A percentile compares a stretch with the other conserved stretches of the same genome.
Evolutionary conservation across 2,329 filamentous ascomycete genomes (phyloP).

Genomic region (Ophiognomonia clavigignenti-juglandacearum): DNA sequence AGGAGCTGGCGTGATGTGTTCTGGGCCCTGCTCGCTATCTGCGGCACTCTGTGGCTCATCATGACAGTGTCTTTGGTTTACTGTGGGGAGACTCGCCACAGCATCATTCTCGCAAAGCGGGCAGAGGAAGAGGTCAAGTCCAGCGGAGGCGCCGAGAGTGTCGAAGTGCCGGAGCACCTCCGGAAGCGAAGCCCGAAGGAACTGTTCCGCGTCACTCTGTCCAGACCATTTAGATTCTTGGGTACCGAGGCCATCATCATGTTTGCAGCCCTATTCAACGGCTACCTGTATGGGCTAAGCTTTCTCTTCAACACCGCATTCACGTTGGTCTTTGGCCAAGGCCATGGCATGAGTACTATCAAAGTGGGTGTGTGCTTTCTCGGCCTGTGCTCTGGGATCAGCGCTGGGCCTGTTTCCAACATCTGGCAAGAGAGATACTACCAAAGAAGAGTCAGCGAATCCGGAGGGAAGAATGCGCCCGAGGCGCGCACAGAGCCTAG

Average conservation of each 20-base stretch:
- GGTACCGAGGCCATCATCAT: slow-evolving; percentile 41
- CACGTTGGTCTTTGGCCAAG: slow-evolving; percentile 41
- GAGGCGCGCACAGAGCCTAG: slow-evolving; percentile 35
- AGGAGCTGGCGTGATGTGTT: slow-evolving; percentile 38
- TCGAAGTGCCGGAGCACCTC: slow-evolving; percentile 31
- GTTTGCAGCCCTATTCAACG: slow-evolving; percentile 43
- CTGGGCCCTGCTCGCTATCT: slow-evolving; percentile 40
- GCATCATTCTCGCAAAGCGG: slow-evolving; percentile 33
- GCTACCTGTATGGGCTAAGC: slow-evolving; percentile 42
- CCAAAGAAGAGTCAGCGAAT: slow-evolving; percentile 25
- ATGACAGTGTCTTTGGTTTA: slow-evolving; percentile 35
- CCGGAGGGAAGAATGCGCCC: slow-evolving; percentile 30
- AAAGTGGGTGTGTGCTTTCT: slow-evolving; percentile 36
- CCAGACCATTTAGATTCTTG: slow-evolving; percentile 42
- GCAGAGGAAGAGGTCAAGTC: slow-evolving; percentile 25
- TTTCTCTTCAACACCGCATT: slow-evolving; percentile 47
- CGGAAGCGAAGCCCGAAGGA: slow-evolving; percentile 30
- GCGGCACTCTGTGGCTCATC: slow-evolving; percentile 36
- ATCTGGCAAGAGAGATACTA: slow-evolving; percentile 39
- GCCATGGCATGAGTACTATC: slow-evolving; percentile 34
- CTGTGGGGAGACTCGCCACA: slow-evolving; percentile 25
- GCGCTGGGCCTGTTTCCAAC: slow-evolving; percentile 36
- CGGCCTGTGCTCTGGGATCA: slow-evolving; percentile 20
- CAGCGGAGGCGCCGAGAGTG: slow-evolving; percentile 17
- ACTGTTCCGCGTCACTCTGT: slow-evolving; percentile 35